phyloP scores from a whole-genome alignment of 441 rosid species.

The Populus hybrid region DNA sequence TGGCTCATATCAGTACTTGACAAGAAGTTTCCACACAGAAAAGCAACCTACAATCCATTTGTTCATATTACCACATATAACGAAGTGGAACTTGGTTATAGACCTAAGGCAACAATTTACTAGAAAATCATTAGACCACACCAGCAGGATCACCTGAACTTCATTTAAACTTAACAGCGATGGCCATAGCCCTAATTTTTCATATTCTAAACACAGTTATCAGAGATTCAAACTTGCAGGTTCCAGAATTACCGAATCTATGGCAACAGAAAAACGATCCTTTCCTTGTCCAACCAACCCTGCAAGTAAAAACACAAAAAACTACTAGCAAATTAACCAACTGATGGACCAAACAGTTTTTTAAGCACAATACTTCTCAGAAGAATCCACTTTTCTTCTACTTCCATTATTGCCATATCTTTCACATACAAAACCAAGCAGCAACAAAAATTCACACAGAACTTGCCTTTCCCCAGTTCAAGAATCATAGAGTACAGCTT shows the following conservation, averaged over 20 bases:
- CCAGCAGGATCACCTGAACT: background rate
- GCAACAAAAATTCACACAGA: background rate
- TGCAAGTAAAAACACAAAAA: slow-evolving; percentile 24
- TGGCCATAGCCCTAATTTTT: background rate
- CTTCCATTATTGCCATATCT: background rate
- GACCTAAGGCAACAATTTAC: background rate
- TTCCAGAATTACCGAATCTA: slow-evolving; percentile 62
- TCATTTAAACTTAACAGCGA: background rate
- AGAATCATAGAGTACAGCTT: slow-evolving; percentile 49
- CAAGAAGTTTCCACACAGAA: background rate
- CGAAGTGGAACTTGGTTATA: background rate
- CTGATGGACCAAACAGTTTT: slow-evolving; percentile 13
- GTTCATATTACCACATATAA: background rate
- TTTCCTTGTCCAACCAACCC: slow-evolving; percentile 59
- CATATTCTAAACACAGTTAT: background rate
- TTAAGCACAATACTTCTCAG: background rate
- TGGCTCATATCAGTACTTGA: background rate
- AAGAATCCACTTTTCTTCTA: background rate
- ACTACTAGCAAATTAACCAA: background rate
- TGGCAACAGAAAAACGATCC: slow-evolving; percentile 58
- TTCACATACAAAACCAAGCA: slow-evolving; percentile 11
- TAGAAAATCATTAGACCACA: background rate
- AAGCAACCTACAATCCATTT: background rate
- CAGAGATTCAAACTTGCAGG: slow-evolving; percentile 4
- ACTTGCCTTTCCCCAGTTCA: slow-evolving; percentile 72